phyloP scores from a whole-genome alignment of 2,329 filamentous ascomycete genomes.

The Aspergillus novofumigatus region DNA sequence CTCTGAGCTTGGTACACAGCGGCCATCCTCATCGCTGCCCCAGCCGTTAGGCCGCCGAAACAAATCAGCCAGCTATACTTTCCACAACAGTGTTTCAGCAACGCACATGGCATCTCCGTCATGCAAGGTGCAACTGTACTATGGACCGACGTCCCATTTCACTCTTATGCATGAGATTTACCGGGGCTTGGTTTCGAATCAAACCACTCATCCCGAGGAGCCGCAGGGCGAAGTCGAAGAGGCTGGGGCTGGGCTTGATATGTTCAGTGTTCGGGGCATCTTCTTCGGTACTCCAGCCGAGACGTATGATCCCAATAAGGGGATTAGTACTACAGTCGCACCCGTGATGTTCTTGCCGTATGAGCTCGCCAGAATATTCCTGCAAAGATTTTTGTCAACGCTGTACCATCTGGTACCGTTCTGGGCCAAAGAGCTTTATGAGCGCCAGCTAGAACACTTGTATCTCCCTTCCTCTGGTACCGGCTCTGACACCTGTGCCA shows the following conservation, averaged over 20 bases:
- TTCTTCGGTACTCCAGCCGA: conserved; percentile 40
- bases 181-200: conserved; percentile 26
- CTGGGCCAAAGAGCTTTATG: conserved; percentile 32
- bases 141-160: conserved; percentile 47
- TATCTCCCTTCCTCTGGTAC: conserved; percentile 29
- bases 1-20: conserved; percentile 11
- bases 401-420: conserved; percentile 40
- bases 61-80: conserved; percentile 21
- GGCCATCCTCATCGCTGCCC: conserved; percentile 11
- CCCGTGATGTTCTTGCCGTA: conserved; percentile 38
- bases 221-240: conserved; percentile 34
- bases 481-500: conserved; percentile 32
- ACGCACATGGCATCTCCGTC: conserved; percentile 45
- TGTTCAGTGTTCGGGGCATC: conserved; percentile 36
- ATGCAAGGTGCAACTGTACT: conserved; percentile 44
- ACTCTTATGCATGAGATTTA: conserved; percentile 41
- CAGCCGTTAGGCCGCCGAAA: conserved; percentile 14
- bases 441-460: conserved; percentile 32
- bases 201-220: conserved; percentile 11
- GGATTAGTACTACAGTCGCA: conserved; percentile 18
- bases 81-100: conserved; percentile 45
- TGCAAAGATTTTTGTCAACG: conserved; percentile 40
- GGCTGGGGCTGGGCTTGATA: conserved; percentile 35
- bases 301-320: conserved; percentile 25
- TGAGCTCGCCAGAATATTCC: conserved; percentile 35